Evolutionary conservation across 768 basidiomycete species (phyloP).

Genomic region (Hypholoma fasciculare): DNA sequence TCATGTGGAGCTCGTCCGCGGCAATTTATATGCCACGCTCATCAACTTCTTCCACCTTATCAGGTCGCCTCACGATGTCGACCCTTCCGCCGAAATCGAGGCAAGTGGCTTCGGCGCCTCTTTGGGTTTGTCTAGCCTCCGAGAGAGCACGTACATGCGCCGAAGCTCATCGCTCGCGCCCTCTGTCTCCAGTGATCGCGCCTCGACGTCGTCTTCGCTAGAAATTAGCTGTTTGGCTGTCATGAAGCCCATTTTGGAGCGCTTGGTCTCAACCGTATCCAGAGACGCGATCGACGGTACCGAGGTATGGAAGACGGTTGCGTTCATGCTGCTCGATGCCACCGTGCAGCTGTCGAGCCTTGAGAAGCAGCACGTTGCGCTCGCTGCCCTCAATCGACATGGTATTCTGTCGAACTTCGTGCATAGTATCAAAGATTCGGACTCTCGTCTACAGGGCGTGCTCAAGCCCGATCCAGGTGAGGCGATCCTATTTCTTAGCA

Average conservation of each 20-base stretch:
- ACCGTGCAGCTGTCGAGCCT: constrained; percentile 69
- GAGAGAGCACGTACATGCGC: constrained; percentile 38
- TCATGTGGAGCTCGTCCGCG: constrained; percentile 82
- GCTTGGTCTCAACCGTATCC: constrained; percentile 69
- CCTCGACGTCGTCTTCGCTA: constrained; percentile 33
- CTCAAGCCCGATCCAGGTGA: constrained; percentile 89
- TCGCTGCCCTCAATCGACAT: constrained; percentile 61
- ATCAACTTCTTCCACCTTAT: constrained; percentile 90
- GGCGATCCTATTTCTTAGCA: constrained; percentile 16
- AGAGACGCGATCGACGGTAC: constrained; percentile 95
- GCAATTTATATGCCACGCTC: constrained; percentile 91
- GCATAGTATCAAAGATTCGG: constrained; percentile 80
- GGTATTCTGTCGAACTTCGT: constrained; percentile 85
- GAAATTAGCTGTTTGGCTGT: constrained; percentile 64
- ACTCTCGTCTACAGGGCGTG: constrained; percentile 69
- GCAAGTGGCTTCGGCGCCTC: constrained; percentile 27
- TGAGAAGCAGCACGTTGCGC: constrained; percentile 67
- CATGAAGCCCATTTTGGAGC: constrained; percentile 69
- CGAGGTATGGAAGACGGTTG: constrained; percentile 96
- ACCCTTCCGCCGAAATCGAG: constrained; percentile 15
- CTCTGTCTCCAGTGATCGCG: constrained; percentile 19
- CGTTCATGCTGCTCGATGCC: constrained; percentile 87
- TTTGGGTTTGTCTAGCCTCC: constrained; percentile 37
- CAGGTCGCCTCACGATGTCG: constrained; percentile 30
- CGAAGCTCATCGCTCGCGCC: constrained; percentile 38